A percentile compares a stretch with the other conserved stretches of the same genome.
phyloP scores from a whole-genome alignment of 257 asterid genomes.

The Rubia yunnanensis region DNA sequence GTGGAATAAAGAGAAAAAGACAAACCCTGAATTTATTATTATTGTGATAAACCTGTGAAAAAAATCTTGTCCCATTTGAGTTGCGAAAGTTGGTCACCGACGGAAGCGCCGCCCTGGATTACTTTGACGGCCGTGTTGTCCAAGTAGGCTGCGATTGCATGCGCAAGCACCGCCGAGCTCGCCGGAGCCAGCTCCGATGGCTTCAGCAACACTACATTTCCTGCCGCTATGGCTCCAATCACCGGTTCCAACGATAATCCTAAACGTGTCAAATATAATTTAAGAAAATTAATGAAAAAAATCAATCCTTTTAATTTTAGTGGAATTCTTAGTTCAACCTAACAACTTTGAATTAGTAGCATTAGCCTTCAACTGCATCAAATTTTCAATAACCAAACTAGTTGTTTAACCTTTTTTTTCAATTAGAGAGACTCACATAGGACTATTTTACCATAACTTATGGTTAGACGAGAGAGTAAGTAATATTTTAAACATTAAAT shows the following conservation, averaged over 20 bases:
- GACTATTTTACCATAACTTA: too few species aligned
- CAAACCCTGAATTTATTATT: too few species aligned
- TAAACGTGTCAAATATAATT: conserved; percentile 2
- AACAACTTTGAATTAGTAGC: too few species aligned
- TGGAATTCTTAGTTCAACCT: too few species aligned
- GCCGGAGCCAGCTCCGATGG: conserved; percentile 79
- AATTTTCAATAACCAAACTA: too few species aligned
- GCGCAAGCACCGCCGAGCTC: conserved; percentile 47
- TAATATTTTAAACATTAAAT: too few species aligned
- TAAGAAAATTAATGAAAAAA: too few species aligned
- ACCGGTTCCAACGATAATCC: conserved; percentile 71
- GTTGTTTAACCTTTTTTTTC: too few species aligned
- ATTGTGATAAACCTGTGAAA: conserved; percentile 75
- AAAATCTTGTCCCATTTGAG: conserved; percentile 77
- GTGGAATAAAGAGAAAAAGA: too few species aligned
- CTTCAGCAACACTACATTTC: conserved; percentile 54
- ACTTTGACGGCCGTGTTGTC: conserved; percentile 55
- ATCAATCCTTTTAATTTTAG: too few species aligned
- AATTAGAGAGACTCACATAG: too few species aligned
- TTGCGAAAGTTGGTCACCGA: conserved; percentile 45
- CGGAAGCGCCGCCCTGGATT: conserved; percentile 54
- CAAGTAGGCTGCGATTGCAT: conserved; percentile 31
- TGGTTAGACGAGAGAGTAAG: too few species aligned
- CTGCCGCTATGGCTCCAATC: conserved; percentile 84
- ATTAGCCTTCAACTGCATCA: neutral